These are phyloP conservation scores for Dactylonectria estremocensis DNA, from an alignment of 2,329 filamentous ascomycete species.

Conservation along the genomic window DNA sequence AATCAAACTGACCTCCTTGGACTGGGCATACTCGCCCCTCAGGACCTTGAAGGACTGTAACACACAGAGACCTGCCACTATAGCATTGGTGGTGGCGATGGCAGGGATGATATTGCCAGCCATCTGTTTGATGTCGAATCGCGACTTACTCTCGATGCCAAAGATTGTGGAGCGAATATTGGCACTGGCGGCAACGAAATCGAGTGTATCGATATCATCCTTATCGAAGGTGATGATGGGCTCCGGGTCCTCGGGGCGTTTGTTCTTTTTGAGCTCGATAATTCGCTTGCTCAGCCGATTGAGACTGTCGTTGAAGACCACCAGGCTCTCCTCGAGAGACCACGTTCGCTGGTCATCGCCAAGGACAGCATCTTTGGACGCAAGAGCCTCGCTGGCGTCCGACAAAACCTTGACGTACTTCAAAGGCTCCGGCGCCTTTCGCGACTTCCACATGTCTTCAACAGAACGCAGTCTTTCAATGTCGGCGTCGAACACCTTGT, in stretches of 20 bases:
- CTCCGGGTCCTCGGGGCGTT: conserved; percentile 64
- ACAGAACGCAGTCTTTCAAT: conserved; percentile 86
- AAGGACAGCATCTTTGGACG: conserved; percentile 68
- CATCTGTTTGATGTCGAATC: conserved; percentile 99
- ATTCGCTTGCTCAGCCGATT: conserved; percentile 82
- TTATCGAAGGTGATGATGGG: conserved; percentile 93
- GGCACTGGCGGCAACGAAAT: conserved; percentile 92
- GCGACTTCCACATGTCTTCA: conserved; percentile 96
- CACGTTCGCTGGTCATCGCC: conserved; percentile 82
- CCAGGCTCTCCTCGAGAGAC: conserved; percentile 87
- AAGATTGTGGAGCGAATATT: conserved; percentile 94
- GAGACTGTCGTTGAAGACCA: conserved; percentile 89
- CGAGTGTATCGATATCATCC: conserved; percentile 93
- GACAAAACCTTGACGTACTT: conserved; percentile 75
- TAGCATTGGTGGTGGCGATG: conserved; percentile 97
- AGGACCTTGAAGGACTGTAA: conserved; percentile 94
- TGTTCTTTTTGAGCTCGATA: conserved; percentile 71
- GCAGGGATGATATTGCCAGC: conserved; percentile 99
- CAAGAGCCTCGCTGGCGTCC: conserved; percentile 65
- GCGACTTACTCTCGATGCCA: conserved; percentile 87
- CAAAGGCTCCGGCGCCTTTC: conserved; percentile 81
- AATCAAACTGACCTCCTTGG: conserved; percentile 75
- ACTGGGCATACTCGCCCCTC: conserved; percentile 77
- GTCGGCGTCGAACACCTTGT: conserved; percentile 93
- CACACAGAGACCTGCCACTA: conserved; percentile 93